A percentile compares a stretch with the other conserved stretches of the same genome.
These are phyloP conservation scores for Geranomyces variabilis DNA, from an alignment of 192 early-diverging fungal genomes.

Conservation along the genomic window DNA sequence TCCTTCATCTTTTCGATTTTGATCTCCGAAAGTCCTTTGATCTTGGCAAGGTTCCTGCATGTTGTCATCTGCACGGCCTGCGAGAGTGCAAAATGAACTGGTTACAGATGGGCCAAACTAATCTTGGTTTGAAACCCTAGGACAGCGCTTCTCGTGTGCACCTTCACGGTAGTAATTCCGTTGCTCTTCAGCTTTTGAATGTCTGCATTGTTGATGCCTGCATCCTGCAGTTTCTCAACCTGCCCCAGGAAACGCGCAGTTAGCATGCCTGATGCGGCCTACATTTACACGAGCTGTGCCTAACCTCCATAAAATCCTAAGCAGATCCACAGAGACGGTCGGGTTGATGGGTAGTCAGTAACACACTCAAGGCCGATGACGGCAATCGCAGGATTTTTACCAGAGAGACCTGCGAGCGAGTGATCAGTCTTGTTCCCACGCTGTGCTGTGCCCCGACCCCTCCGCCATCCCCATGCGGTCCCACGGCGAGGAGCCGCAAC, in stretches of 20 bases:
- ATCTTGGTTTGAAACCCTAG: no score
- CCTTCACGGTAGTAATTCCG: constrained; percentile 76
- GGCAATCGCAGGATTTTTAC: constrained; percentile 3
- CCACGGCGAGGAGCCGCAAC: no score
- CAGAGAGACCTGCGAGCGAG: no score
- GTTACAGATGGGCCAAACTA: no score
- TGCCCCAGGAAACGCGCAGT: neutral
- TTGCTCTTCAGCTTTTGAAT: constrained; percentile 78
- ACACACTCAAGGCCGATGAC: neutral
- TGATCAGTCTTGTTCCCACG: no score
- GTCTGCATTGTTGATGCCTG: constrained; percentile 76
- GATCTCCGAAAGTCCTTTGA: constrained; percentile 82
- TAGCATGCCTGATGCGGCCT: neutral
- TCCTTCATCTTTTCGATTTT: constrained; percentile 91
- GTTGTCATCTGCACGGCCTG: constrained; percentile 80
- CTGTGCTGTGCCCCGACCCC: no score
- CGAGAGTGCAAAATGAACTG: neutral
- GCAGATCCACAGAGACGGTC: neutral
- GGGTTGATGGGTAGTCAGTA: neutral
- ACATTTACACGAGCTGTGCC: no score
- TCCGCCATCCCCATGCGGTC: no score
- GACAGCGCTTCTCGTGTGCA: constrained; percentile 25
- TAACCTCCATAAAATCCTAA: constrained; percentile 42
- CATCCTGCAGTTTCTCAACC: constrained; percentile 55
- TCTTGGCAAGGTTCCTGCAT: constrained; percentile 60